Evolutionary conservation across 768 basidiomycete genomes (phyloP).

Genomic region (Peribolospora baueri): DNA sequence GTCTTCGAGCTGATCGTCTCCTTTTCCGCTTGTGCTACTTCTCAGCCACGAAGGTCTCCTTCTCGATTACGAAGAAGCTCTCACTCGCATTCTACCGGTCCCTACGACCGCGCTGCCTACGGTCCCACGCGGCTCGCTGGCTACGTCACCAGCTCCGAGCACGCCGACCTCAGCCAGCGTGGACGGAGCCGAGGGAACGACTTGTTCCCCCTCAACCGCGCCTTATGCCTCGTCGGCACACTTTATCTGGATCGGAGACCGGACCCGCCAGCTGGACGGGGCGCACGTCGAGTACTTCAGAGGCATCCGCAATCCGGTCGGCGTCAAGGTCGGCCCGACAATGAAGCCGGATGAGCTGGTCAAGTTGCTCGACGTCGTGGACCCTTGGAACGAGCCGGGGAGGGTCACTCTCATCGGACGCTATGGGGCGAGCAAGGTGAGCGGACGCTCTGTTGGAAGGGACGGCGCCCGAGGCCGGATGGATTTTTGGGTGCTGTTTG

Average conservation of each 20-base stretch:
- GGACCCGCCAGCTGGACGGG: slow-evolving; percentile 70
- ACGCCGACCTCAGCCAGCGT: not conserved
- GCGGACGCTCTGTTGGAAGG: no score
- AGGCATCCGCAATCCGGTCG: slow-evolving; percentile 77
- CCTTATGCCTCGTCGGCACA: slow-evolving; percentile 21
- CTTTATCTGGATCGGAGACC: slow-evolving; percentile 92
- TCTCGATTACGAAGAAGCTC: slow-evolving; percentile 73
- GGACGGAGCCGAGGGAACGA: not conserved
- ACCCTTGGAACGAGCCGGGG: slow-evolving; percentile 58
- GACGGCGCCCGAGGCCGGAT: no score
- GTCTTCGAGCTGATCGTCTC: not conserved
- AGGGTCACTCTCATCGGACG: slow-evolving; percentile 74
- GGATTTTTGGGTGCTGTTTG: no score
- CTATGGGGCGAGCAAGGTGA: slow-evolving; percentile 68
- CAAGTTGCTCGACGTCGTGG: slow-evolving; percentile 51
- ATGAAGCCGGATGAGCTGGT: slow-evolving; percentile 59
- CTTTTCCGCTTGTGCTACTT: not conserved
- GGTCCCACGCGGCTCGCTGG: no score
- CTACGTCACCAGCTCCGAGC: no score
- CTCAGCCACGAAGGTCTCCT: slow-evolving; percentile 72
- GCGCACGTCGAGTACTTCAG: slow-evolving; percentile 87
- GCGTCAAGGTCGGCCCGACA: slow-evolving; percentile 82
- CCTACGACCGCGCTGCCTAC: not conserved
- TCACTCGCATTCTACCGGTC: slow-evolving; percentile 35
- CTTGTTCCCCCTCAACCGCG: not conserved